Conservation (phyloP, 306 rosid genomes). For the Medicago arabica region DNA sequence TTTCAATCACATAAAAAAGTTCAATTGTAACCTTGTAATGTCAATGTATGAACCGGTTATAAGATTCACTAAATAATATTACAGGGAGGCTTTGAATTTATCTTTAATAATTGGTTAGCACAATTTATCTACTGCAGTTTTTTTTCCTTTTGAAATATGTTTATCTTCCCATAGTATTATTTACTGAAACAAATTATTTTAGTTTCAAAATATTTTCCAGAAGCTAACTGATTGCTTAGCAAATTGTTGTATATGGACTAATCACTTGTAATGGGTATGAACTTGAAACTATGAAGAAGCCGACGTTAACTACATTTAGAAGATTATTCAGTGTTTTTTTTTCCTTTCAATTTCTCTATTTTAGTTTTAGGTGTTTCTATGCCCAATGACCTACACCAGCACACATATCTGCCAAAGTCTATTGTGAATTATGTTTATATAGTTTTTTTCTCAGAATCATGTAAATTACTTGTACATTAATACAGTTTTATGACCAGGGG, state of each 20-base stretch:
- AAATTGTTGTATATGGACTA: slow-evolving; percentile 11
- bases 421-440: slow-evolving; percentile 6
- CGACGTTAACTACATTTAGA: background rate
- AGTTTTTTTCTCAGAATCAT: slow-evolving; percentile 4
- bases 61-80: slow-evolving; percentile 3
- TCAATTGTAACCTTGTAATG: slow-evolving; percentile 30
- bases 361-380: slow-evolving; percentile 16
- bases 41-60: background rate
- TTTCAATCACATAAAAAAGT: slow-evolving; percentile 2
- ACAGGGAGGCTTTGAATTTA: background rate
- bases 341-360: slow-evolving; percentile 36
- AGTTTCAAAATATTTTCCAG: slow-evolving; percentile 20
- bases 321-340: slow-evolving; percentile 17
- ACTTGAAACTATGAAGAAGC: slow-evolving; percentile 19
- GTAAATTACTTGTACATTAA: slow-evolving; percentile 1
- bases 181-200: background rate
- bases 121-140: background rate
- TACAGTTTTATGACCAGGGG: background rate
- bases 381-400: slow-evolving; percentile 11
- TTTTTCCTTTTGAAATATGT: slow-evolving; percentile 2
- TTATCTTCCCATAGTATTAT: slow-evolving; percentile 7
- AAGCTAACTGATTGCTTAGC: background rate
- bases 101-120: slow-evolving; percentile 8
- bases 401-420: slow-evolving; percentile 14
- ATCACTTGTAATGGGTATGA: slow-evolving; percentile 25